phyloP scores from a whole-genome alignment of 2,329 filamentous ascomycete genomes.

The Atkinsonella texensis region DNA sequence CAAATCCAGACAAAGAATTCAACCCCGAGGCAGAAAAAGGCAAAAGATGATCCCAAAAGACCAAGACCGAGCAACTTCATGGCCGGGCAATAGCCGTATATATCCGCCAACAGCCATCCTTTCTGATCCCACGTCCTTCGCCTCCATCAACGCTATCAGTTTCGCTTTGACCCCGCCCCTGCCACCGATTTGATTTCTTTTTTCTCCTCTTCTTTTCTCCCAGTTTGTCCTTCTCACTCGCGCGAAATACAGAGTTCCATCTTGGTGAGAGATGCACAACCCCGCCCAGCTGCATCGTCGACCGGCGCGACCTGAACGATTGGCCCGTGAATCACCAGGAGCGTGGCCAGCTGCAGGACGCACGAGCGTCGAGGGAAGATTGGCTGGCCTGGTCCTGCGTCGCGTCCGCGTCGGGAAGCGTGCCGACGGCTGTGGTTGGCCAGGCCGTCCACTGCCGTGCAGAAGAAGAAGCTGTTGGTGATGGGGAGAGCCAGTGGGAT shows the following conservation, averaged over 20 bases:
- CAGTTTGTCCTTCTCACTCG: neutral
- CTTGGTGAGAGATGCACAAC: neutral
- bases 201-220: neutral
- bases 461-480: neutral
- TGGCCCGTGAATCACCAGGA: neutral
- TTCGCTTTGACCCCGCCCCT: neutral
- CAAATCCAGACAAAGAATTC: neutral
- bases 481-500: conserved; percentile 3
- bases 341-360: neutral
- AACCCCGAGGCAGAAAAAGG: neutral
- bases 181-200: neutral
- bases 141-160: neutral
- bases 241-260: neutral
- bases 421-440: conserved; percentile 8
- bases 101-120: neutral
- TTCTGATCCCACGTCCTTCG: neutral
- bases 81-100: neutral
- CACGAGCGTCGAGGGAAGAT: neutral
- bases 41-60: neutral
- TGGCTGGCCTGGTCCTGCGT: neutral
- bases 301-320: conserved; percentile 1
- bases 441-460: conserved; percentile 2
- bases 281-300: neutral
- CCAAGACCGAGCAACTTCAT: neutral
- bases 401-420: conserved; percentile 11